These are phyloP conservation scores for Phytophthora sp. DNA, from an alignment of 352 stramenopile species.

Conservation along the genomic window DNA sequence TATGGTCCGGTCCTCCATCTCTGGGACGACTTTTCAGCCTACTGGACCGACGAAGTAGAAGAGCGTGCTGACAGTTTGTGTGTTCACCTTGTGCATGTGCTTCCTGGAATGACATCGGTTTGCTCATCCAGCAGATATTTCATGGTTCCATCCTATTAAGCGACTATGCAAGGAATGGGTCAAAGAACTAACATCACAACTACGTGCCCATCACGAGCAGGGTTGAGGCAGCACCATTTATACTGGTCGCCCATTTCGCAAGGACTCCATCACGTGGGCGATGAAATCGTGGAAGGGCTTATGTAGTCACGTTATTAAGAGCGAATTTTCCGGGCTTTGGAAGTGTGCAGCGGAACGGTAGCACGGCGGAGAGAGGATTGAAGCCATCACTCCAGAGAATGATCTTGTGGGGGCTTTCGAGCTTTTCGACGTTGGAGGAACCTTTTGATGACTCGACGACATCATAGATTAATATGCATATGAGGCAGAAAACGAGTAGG, in stretches of 20 bases:
- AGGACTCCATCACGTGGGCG: neutral
- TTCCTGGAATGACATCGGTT: neutral
- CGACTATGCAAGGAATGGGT: too few species aligned
- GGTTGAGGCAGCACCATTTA: neutral
- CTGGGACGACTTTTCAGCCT: constrained; percentile 5
- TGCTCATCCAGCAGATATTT: neutral
- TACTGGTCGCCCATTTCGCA: neutral
- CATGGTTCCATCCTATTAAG: neutral
- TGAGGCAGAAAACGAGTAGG: too few species aligned
- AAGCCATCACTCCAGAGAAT: too few species aligned
- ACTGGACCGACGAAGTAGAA: constrained; percentile 2
- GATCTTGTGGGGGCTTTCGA: too few species aligned
- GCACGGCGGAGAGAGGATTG: too few species aligned
- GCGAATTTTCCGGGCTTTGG: neutral
- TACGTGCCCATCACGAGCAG: neutral
- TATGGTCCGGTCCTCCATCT: neutral
- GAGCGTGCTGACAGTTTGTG: neutral
- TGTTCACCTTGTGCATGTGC: neutral
- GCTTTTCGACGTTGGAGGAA: too few species aligned
- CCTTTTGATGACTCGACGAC: too few species aligned
- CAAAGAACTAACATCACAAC: neutral
- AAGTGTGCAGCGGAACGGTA: too few species aligned
- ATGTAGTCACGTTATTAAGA: neutral
- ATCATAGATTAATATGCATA: too few species aligned
- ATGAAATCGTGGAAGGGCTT: constrained; percentile 4